These are phyloP conservation scores for Tetrapyrgos nigripes DNA, from an alignment of 1,284 basidiomycete species.

Conservation along the genomic window DNA sequence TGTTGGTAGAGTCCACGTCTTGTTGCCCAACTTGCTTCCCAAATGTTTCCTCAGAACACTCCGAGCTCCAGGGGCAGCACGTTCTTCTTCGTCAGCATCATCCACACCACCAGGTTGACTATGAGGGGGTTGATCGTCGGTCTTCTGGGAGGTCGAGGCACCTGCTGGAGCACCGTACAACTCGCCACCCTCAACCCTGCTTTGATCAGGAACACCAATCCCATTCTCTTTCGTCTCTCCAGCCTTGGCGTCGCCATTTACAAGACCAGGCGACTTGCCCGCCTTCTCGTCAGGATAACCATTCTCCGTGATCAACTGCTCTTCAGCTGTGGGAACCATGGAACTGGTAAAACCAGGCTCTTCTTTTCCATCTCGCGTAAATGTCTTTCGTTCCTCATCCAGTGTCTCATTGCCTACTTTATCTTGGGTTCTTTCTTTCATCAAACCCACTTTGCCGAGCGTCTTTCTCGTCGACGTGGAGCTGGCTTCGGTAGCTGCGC, in stretches of 20 bases:
- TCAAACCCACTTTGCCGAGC: conserved; percentile 50
- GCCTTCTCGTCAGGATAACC: conserved; percentile 36
- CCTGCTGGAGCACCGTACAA: conserved; percentile 62
- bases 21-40: conserved; percentile 56
- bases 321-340: conserved; percentile 76
- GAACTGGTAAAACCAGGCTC: conserved; percentile 67
- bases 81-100: conserved; percentile 59
- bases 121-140: conserved; percentile 54
- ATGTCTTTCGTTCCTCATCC: conserved; percentile 61
- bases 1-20: conserved; percentile 67
- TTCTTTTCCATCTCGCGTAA: conserved; percentile 57
- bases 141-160: conserved; percentile 46
- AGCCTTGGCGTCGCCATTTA: background rate
- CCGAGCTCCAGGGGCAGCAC: conserved; percentile 54
- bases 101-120: conserved; percentile 45
- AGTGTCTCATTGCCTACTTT: conserved; percentile 48
- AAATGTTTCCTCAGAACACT: conserved; percentile 62
- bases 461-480: conserved; percentile 42
- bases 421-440: conserved; percentile 34
- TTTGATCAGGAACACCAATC: conserved; percentile 39
- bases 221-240: conserved; percentile 2
- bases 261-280: conserved; percentile 13
- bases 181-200: conserved; percentile 46
- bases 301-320: conserved; percentile 59
- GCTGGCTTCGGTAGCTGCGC: conserved; percentile 47